A percentile compares a stretch with the other conserved stretches of the same genome.
These are phyloP conservation scores for Dryas drummondii DNA, from an alignment of 306 rosid genomes.

Conservation along the genomic window DNA sequence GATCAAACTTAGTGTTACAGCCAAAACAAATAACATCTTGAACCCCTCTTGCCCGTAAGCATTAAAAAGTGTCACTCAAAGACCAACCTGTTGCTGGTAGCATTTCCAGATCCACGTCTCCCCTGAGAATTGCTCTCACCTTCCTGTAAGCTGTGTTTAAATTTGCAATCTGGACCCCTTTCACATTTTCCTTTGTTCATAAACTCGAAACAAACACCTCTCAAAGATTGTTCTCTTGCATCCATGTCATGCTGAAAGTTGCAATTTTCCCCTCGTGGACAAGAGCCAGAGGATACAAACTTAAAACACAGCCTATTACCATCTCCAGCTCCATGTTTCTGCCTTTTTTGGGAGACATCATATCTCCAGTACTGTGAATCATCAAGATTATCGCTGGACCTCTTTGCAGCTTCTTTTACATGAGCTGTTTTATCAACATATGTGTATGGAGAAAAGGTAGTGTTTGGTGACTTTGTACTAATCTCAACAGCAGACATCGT, in stretches of 20 bases:
- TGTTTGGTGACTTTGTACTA: constrained; percentile 59
- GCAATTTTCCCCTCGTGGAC: constrained; percentile 84
- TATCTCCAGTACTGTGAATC: constrained; percentile 97
- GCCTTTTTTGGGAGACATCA: constrained; percentile 84
- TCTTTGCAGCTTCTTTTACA: constrained; percentile 54
- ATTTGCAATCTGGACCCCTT: constrained; percentile 85
- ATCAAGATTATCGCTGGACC: constrained; percentile 48
- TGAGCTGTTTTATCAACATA: constrained; percentile 33
- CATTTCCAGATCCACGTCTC: constrained; percentile 55
- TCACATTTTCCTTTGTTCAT: constrained; percentile 89
- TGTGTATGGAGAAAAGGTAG: constrained; percentile 77
- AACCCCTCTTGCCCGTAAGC: constrained; percentile 12
- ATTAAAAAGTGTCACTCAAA: constrained; percentile 19
- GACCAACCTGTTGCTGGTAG: constrained; percentile 52
- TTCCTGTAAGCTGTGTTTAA: constrained; percentile 73
- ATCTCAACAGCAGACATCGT: constrained; percentile 78
- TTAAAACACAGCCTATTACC: constrained; percentile 78
- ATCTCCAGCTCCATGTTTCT: constrained; percentile 59
- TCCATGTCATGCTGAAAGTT: constrained; percentile 73
- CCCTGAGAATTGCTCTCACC: constrained; percentile 46
- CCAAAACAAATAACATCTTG: constrained; percentile 1
- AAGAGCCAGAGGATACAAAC: constrained; percentile 79
- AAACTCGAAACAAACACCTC: constrained; percentile 95
- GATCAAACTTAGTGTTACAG: neutral
- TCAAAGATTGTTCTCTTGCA: constrained; percentile 71